Conservation (phyloP, 2,329 filamentous ascomycete species). For the Zarea fungicola region DNA sequence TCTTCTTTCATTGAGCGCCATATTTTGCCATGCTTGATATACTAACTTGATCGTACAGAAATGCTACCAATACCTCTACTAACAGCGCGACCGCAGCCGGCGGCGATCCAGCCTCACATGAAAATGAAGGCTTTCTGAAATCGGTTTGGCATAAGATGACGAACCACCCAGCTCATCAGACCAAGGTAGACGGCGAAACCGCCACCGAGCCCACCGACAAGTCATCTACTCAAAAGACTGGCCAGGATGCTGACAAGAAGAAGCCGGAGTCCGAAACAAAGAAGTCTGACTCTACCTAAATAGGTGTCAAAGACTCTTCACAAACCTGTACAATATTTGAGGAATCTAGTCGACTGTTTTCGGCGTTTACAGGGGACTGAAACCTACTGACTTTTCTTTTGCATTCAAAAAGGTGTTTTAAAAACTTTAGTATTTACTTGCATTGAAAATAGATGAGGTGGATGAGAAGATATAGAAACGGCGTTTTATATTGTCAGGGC, state of each 20-base stretch:
- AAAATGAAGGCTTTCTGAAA: conserved; percentile 86
- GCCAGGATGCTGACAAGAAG: conserved; percentile 21
- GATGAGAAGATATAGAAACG: not conserved
- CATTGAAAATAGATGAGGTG: not conserved
- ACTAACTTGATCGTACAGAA: not conserved
- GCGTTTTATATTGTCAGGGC: conserved; percentile 1
- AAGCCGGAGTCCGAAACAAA: conserved; percentile 22
- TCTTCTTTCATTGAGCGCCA: no score
- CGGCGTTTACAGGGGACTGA: not conserved
- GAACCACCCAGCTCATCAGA: conserved; percentile 59
- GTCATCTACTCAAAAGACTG: conserved; percentile 16
- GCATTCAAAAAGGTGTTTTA: conserved; percentile 13
- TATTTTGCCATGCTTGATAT: not conserved
- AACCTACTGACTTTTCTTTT: not conserved
- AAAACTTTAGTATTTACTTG: conserved; percentile 5
- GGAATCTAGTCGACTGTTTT: not conserved
- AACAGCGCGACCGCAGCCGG: no score
- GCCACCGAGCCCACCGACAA: conserved; percentile 15
- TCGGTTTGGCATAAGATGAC: conserved; percentile 89
- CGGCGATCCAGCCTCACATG: conserved; percentile 48
- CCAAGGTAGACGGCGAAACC: conserved; percentile 26
- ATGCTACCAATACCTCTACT: conserved; percentile 13
- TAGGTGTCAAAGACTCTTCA: not conserved
- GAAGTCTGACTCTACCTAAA: conserved; percentile 4
- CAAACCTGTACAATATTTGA: conserved; percentile 9